Conservation (phyloP, 208 protist genomes). For the Trypanosoma grayi region DNA sequence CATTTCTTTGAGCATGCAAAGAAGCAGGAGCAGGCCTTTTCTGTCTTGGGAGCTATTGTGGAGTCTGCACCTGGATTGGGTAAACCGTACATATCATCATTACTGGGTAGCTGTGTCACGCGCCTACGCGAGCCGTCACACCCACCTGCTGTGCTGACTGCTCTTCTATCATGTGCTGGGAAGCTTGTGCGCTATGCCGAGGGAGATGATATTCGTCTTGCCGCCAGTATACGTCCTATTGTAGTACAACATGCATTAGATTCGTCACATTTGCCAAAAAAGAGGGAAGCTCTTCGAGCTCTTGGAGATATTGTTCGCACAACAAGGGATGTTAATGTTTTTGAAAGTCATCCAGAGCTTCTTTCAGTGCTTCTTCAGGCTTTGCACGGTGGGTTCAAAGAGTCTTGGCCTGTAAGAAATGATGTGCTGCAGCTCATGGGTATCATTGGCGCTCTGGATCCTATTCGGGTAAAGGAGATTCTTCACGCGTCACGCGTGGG, state of each 20-base stretch:
- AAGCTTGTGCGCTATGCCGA: conserved; percentile 83
- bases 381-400: conserved; percentile 85
- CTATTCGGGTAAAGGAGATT: conserved; percentile 79
- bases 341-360: conserved; percentile 71
- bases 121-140: conserved; percentile 56
- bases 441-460: conserved; percentile 86
- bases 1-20: conserved; percentile 76
- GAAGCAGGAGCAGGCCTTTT: conserved; percentile 75
- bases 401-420: conserved; percentile 81
- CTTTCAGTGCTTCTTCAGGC: conserved; percentile 77
- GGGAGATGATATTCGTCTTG: conserved; percentile 66
- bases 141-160: conserved; percentile 53
- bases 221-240: conserved; percentile 56
- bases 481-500: conserved; percentile 43
- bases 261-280: conserved; percentile 77
- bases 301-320: conserved; percentile 86
- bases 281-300: conserved; percentile 80
- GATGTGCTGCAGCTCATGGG: conserved; percentile 90
- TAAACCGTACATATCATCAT: conserved; percentile 76
- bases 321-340: conserved; percentile 83
- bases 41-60: conserved; percentile 72
- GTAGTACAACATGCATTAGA: conserved; percentile 84
- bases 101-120: conserved; percentile 67
- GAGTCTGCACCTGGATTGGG: conserved; percentile 79
- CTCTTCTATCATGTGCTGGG: conserved; percentile 77